Evolutionary conservation across 768 basidiomycete genomes (phyloP).

Genomic region (Leucogyrophana mollusca): DNA sequence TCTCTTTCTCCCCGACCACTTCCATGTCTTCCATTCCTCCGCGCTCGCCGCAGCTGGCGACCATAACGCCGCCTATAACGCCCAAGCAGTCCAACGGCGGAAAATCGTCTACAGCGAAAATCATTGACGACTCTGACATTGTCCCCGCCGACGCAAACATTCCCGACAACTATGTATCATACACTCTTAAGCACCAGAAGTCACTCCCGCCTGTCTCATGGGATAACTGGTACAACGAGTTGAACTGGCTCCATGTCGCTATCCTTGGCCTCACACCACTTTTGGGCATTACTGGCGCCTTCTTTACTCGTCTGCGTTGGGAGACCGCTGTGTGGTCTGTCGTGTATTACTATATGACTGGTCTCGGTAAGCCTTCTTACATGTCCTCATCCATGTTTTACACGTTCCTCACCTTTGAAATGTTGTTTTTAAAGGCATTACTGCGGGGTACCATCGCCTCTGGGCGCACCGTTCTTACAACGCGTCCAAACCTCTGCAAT

Average conservation of each 20-base stretch:
- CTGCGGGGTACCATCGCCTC: conserved; percentile 93
- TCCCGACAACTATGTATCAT: conserved; percentile 80
- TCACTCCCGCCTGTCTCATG: conserved; percentile 65
- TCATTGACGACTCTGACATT: conserved; percentile 26
- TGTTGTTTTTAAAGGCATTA: conserved; percentile 54
- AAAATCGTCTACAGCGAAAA: conserved; percentile 3
- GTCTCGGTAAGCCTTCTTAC: conserved; percentile 58
- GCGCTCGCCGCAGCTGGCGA: conserved; percentile 12
- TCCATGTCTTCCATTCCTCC: conserved; percentile 27
- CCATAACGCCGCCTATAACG: conserved; percentile 8
- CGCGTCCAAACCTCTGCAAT: conserved; percentile 83
- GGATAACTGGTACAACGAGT: conserved; percentile 56
- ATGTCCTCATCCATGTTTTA: conserved; percentile 21
- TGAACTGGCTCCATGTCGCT: conserved; percentile 75
- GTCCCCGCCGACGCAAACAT: conserved; percentile 55
- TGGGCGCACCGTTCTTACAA: conserved; percentile 98
- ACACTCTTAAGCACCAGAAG: conserved; percentile 69
- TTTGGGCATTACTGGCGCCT: conserved; percentile 71
- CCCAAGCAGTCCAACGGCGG: neutral
- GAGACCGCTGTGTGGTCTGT: conserved; percentile 72
- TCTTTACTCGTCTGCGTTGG: conserved; percentile 62
- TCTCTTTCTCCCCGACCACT: conserved; percentile 24
- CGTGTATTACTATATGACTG: conserved; percentile 76
- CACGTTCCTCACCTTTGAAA: conserved; percentile 39
- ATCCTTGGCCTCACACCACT: conserved; percentile 75